phyloP scores from a whole-genome alignment of 371 early-diverging fungal genomes.

The Conidiobolus incongruus region DNA sequence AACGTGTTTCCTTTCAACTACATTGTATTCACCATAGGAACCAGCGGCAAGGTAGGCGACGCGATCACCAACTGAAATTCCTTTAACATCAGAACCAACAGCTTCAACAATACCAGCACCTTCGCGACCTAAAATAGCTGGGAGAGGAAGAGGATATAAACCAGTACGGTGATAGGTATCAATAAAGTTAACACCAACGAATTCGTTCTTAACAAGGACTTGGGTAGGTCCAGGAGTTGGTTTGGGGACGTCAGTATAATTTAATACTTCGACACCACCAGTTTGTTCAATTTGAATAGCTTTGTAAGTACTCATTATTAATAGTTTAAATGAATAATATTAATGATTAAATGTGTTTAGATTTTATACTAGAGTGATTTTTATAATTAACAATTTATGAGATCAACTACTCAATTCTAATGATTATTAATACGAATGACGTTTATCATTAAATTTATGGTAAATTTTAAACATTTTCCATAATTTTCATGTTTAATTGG shows the following conservation, averaged over 20 bases:
- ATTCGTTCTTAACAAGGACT: conserved; percentile 55
- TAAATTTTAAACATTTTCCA: no score
- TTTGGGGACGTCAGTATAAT: conserved; percentile 20
- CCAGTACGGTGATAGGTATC: conserved; percentile 86
- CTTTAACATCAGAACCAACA: conserved; percentile 37
- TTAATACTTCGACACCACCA: conserved; percentile 52
- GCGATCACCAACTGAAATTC: conserved; percentile 54
- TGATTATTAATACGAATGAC: no score
- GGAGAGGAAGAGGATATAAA: conserved; percentile 43
- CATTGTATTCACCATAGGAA: conserved; percentile 62
- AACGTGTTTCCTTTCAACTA: conserved; percentile 15
- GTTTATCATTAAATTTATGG: no score
- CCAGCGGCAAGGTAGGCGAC: conserved; percentile 46
- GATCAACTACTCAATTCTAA: no score
- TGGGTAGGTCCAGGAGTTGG: conserved; percentile 24
- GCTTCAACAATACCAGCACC: conserved; percentile 62
- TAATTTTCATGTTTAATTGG: no score
- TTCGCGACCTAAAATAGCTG: conserved; percentile 59
- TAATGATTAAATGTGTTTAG: no score
- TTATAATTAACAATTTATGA: no score
- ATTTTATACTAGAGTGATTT: no score
- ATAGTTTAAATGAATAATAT: no score
- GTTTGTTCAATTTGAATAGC: conserved; percentile 39
- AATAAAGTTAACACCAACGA: conserved; percentile 75
- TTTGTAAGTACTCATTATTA: conserved; percentile 20